These are phyloP conservation scores for Phaeosphaeriaceae sp. DNA, from an alignment of 2,329 filamentous ascomycete genomes.

Conservation along the genomic window DNA sequence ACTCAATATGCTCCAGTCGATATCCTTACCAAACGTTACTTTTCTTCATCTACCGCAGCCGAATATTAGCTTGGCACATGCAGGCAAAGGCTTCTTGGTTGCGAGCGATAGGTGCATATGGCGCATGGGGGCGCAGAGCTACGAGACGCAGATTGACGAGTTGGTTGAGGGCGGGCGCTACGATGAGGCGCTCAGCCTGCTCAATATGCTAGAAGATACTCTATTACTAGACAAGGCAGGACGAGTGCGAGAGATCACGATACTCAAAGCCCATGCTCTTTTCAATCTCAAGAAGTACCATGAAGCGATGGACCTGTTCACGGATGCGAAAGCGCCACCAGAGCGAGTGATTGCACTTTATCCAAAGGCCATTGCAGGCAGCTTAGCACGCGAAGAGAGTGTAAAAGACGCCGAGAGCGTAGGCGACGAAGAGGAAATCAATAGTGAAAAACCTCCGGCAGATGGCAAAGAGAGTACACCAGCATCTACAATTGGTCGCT, in stretches of 20 bases:
- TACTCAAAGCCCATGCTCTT: slow-evolving; percentile 84
- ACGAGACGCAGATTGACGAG: slow-evolving; percentile 86
- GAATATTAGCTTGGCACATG: slow-evolving; percentile 91
- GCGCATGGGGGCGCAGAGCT: slow-evolving; percentile 94
- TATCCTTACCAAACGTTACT: slow-evolving; percentile 79
- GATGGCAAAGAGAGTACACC: slow-evolving; percentile 34
- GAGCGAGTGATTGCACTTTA: slow-evolving; percentile 87
- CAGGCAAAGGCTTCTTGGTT: slow-evolving; percentile 93
- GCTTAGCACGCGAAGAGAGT: slow-evolving; percentile 69
- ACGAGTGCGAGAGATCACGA: slow-evolving; percentile 83
- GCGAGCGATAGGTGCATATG: slow-evolving; percentile 90
- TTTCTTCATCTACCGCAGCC: slow-evolving; percentile 91
- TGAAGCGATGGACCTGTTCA: slow-evolving; percentile 88
- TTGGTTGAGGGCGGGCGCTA: slow-evolving; percentile 75
- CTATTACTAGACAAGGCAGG: slow-evolving; percentile 82
- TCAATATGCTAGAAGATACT: slow-evolving; percentile 91
- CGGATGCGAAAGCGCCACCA: slow-evolving; percentile 86
- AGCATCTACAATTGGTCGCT: slow-evolving; percentile 41
- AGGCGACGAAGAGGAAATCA: slow-evolving; percentile 35
- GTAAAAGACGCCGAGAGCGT: slow-evolving; percentile 54
- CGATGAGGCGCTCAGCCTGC: slow-evolving; percentile 89
- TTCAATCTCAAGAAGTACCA: slow-evolving; percentile 85
- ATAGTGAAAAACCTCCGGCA: slow-evolving; percentile 23
- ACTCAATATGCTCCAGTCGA: slow-evolving; percentile 83
- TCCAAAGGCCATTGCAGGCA: slow-evolving; percentile 81